Percentiles rank a stretch among this genome's conserved stretches.
These are phyloP conservation scores for Suhomyces bolitotheri DNA, from an alignment of 1,139 yeast species.

Conservation along the genomic window DNA sequence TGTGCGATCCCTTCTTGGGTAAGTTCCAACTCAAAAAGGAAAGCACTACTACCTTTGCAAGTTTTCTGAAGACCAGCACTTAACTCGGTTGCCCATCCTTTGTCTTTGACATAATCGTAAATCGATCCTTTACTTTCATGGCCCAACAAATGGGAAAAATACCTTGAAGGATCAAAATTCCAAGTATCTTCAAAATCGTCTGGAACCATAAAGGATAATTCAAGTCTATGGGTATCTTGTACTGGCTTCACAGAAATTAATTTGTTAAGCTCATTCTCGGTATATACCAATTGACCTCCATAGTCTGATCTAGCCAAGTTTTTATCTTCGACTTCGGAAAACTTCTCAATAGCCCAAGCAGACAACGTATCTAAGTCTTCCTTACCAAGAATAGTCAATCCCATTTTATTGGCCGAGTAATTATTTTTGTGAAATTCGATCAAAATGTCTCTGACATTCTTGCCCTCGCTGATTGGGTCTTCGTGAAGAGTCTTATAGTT, in stretches of 20 bases:
- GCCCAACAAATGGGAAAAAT: slow-evolving; percentile 80
- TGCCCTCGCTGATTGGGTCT: slow-evolving; percentile 48
- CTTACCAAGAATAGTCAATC: slow-evolving; percentile 78
- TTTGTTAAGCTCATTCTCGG: slow-evolving; percentile 50
- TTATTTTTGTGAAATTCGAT: slow-evolving; percentile 60
- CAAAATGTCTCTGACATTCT: slow-evolving; percentile 65
- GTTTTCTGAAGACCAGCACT: slow-evolving; percentile 73
- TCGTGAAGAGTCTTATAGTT: slow-evolving; percentile 61
- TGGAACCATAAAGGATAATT: slow-evolving; percentile 71
- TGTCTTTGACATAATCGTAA: slow-evolving; percentile 61
- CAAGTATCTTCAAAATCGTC: slow-evolving; percentile 64
- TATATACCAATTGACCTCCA: slow-evolving; percentile 31
- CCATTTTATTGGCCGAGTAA: slow-evolving; percentile 82
- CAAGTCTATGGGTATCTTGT: slow-evolving; percentile 70
- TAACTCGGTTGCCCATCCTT: slow-evolving; percentile 79
- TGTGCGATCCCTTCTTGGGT: slow-evolving; percentile 70
- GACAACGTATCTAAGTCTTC: slow-evolving; percentile 74
- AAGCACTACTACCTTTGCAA: slow-evolving; percentile 67
- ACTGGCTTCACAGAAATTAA: slow-evolving; percentile 75
- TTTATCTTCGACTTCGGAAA: slow-evolving; percentile 61
- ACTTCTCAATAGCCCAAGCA: slow-evolving; percentile 67
- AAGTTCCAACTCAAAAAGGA: slow-evolving; percentile 69
- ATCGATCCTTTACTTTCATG: slow-evolving; percentile 91
- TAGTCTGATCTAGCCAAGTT: slow-evolving; percentile 53
- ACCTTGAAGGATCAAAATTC: slow-evolving; percentile 68